Conservation (phyloP, 1,284 basidiomycete species). For the Trichosporon sp. region DNA sequence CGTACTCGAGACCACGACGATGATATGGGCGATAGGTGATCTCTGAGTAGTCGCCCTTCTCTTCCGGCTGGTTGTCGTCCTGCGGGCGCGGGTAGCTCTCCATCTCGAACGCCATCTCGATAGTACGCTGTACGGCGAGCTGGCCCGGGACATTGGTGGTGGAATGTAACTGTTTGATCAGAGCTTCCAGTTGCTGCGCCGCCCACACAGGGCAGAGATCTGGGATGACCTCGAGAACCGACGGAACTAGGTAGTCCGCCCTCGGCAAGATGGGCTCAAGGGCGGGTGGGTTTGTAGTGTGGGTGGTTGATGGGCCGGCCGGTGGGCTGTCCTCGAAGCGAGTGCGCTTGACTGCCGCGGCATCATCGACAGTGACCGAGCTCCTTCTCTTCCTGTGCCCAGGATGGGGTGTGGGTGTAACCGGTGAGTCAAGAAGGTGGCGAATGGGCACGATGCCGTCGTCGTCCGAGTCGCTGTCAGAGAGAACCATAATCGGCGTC, state of each 20-base stretch:
- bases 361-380: not conserved
- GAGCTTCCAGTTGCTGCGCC: slow-evolving; percentile 15
- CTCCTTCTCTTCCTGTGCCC: not conserved
- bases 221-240: slow-evolving; percentile 49
- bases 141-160: slow-evolving; percentile 28
- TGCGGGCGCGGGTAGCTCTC: slow-evolving; percentile 42
- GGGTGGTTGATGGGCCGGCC: slow-evolving; percentile 19
- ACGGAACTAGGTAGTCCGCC: slow-evolving; percentile 37
- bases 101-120: slow-evolving; percentile 42
- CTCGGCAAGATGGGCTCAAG: slow-evolving; percentile 19
- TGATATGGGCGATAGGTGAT: slow-evolving; percentile 31
- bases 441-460: not conserved
- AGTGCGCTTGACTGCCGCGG: not conserved
- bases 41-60: slow-evolving; percentile 30
- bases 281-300: not conserved
- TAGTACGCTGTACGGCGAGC: slow-evolving; percentile 29
- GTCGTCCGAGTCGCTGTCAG: slow-evolving; percentile 31
- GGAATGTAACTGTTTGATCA: slow-evolving; percentile 25
- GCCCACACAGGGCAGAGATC: slow-evolving; percentile 44
- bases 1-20: slow-evolving; percentile 17
- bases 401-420: not conserved
- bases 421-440: not conserved
- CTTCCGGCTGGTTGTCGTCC: slow-evolving; percentile 25
- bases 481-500: slow-evolving; percentile 35
- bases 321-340: not conserved